These are phyloP conservation scores for Gorgonomyces haynaldii DNA, from an alignment of 192 early-diverging fungal species.

Conservation along the genomic window DNA sequence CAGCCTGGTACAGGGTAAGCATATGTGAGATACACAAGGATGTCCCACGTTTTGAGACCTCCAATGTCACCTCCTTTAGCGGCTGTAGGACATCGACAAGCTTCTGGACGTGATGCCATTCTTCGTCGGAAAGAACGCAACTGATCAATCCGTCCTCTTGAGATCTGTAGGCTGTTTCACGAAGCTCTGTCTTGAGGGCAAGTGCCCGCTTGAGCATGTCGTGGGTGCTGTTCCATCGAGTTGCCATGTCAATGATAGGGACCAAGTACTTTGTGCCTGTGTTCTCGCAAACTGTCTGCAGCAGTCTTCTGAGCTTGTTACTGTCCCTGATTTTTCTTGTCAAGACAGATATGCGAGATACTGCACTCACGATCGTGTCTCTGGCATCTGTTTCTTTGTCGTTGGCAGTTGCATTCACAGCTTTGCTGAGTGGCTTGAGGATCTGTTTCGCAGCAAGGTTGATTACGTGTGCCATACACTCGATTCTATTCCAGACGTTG, in stretches of 20 bases:
- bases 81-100: not conserved
- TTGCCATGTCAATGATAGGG: not conserved
- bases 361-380: no score
- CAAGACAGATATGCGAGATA: no score
- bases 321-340: not conserved
- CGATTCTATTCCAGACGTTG: not conserved
- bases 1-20: no score
- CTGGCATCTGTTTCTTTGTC: no score
- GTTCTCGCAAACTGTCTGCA: not conserved
- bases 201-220: not conserved
- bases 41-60: not conserved
- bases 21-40: not conserved
- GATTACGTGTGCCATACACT: not conserved
- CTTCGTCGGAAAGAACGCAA: not conserved
- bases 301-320: not conserved
- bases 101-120: not conserved
- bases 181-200: not conserved
- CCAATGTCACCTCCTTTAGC: not conserved
- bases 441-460: not conserved
- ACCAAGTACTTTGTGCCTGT: not conserved
- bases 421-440: no score
- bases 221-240: constrained; percentile 2
- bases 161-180: not conserved
- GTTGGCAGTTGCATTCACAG: no score
- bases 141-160: not conserved